These are phyloP conservation scores for Tetrapisispora taiwanensis DNA, from an alignment of 805 yeast genomes.

Conservation along the genomic window DNA sequence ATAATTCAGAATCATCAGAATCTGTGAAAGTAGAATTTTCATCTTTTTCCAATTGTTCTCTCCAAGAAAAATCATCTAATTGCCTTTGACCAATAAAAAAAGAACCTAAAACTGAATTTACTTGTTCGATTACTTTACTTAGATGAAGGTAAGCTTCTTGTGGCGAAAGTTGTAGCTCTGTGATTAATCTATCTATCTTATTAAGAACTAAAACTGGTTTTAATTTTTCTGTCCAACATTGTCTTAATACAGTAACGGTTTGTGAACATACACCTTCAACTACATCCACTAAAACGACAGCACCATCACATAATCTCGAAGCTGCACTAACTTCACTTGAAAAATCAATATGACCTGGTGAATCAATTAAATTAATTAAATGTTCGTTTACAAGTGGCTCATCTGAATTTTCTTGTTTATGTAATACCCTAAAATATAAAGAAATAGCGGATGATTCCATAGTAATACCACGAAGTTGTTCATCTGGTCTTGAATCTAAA, in stretches of 20 bases:
- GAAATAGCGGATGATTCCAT: slow-evolving; percentile 97
- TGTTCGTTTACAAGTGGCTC: slow-evolving; percentile 59
- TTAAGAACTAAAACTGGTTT: slow-evolving; percentile 83
- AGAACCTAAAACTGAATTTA: slow-evolving; percentile 87
- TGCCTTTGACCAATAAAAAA: slow-evolving; percentile 88
- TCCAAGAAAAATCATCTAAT: slow-evolving; percentile 73
- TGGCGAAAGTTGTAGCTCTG: slow-evolving; percentile 75
- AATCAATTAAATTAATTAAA: slow-evolving; percentile 84
- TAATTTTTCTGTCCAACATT: slow-evolving; percentile 88
- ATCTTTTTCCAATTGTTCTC: slow-evolving; percentile 49
- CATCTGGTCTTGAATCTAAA: slow-evolving; percentile 90
- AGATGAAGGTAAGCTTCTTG: slow-evolving; percentile 78
- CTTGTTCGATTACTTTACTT: slow-evolving; percentile 75
- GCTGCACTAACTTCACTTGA: slow-evolving; percentile 95
- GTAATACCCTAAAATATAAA: slow-evolving; percentile 68
- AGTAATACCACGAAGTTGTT: slow-evolving; percentile 90
- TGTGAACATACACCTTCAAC: slow-evolving; percentile 98
- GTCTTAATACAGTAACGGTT: slow-evolving; percentile 87
- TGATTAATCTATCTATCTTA: slow-evolving; percentile 78
- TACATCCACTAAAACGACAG: slow-evolving; percentile 88
- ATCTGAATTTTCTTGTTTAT: slow-evolving; percentile 32
- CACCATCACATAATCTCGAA: slow-evolving; percentile 93
- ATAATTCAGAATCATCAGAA: slow-evolving; percentile 68
- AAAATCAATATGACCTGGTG: slow-evolving; percentile 99
- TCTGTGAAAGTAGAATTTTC: slow-evolving; percentile 51